These are phyloP conservation scores for Penicillium arizonense DNA, from an alignment of 495 filamentous ascomycete genomes.

Conservation along the genomic window DNA sequence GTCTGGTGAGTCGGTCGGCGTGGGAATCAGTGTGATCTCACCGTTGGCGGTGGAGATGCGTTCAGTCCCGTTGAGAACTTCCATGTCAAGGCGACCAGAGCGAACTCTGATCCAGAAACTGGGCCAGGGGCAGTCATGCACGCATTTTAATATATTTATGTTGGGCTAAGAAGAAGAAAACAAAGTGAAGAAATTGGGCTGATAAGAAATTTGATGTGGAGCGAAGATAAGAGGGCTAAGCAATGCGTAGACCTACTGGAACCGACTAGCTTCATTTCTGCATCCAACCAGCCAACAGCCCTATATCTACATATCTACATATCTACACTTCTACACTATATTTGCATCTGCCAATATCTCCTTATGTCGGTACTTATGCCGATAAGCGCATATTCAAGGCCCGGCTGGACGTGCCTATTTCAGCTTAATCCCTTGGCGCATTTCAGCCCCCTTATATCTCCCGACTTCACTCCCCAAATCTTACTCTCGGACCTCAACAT, in stretches of 20 bases:
- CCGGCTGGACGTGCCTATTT: conserved; percentile 2
- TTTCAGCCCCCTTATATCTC: background rate
- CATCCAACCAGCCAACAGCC: too few species aligned
- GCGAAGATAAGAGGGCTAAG: too few species aligned
- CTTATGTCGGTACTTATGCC: too few species aligned
- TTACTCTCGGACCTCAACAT: background rate
- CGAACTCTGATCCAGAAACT: conserved; percentile 1
- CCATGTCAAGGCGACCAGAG: background rate
- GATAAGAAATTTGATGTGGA: too few species aligned
- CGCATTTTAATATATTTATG: background rate
- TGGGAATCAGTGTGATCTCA: conserved; percentile 48
- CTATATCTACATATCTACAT: too few species aligned
- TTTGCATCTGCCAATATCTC: too few species aligned
- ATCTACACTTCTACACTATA: too few species aligned
- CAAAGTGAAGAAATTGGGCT: too few species aligned
- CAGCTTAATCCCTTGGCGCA: background rate
- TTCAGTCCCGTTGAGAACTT: conserved; percentile 19
- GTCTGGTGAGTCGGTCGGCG: conserved; percentile 48
- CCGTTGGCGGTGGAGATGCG: conserved; percentile 13
- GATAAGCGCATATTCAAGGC: background rate
- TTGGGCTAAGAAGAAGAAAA: background rate
- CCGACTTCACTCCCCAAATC: background rate
- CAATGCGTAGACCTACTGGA: too few species aligned
- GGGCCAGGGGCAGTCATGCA: background rate
- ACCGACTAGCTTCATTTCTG: too few species aligned